A percentile compares a stretch with the other conserved stretches of the same genome.
These are phyloP conservation scores for Pythium aquatile DNA, from an alignment of 352 stramenopile genomes.

Conservation along the genomic window DNA sequence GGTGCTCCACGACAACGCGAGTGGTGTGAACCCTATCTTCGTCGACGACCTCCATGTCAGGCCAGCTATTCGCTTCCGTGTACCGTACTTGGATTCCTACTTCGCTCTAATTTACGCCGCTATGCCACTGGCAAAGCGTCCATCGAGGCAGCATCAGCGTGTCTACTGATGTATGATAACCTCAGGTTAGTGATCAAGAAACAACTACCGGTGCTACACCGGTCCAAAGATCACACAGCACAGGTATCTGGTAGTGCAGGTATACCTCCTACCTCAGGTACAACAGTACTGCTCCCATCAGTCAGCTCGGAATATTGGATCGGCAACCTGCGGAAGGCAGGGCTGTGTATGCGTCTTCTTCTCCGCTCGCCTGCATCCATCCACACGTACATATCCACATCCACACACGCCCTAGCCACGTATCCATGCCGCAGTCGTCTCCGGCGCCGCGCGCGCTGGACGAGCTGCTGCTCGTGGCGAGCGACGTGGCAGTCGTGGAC, in stretches of 20 bases:
- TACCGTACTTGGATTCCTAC: too few relatives aligned
- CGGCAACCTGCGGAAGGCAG: slow-evolving; percentile 1
- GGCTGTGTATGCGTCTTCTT: neutral
- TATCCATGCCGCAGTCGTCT: slow-evolving; percentile 7
- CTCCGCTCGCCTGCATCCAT: neutral
- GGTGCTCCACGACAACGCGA: too few relatives aligned
- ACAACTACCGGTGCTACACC: neutral
- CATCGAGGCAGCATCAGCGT: too few relatives aligned
- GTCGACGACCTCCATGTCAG: too few relatives aligned
- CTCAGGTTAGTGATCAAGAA: too few relatives aligned
- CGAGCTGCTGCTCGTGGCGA: slow-evolving; percentile 54
- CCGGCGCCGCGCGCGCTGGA: slow-evolving; percentile 32
- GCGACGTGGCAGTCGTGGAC: slow-evolving; percentile 70
- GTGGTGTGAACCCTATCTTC: too few relatives aligned
- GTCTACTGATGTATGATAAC: too few relatives aligned
- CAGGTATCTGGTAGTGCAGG: neutral
- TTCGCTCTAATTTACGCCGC: too few relatives aligned
- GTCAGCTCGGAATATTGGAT: slow-evolving; percentile 1
- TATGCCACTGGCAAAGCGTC: too few relatives aligned
- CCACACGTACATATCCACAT: neutral
- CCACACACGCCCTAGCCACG: neutral
- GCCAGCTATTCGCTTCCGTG: too few relatives aligned
- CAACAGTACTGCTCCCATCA: neutral
- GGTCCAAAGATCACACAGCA: neutral
- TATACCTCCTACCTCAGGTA: neutral